phyloP scores from a whole-genome alignment of 805 yeast genomes.

The Candida koratica region DNA sequence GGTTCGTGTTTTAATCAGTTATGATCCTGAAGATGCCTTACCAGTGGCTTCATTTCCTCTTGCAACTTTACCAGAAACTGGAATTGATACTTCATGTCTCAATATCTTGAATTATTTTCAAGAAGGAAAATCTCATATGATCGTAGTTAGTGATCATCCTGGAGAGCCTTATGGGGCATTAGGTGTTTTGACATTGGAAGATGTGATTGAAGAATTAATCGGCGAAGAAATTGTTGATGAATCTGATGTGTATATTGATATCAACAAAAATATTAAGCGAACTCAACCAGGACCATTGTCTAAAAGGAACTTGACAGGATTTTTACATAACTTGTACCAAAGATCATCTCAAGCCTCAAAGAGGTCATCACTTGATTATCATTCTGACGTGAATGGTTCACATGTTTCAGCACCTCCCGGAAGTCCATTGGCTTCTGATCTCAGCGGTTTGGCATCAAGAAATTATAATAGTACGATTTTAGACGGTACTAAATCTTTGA shows the following conservation, averaged over 20 bases:
- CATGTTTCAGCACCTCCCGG: slow-evolving; percentile 3
- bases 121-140: slow-evolving; percentile 97
- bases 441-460: neutral
- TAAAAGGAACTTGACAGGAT: slow-evolving; percentile 64
- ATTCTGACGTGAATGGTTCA: slow-evolving; percentile 5
- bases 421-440: neutral
- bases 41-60: slow-evolving; percentile 92
- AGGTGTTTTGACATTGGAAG: slow-evolving; percentile 92
- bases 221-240: slow-evolving; percentile 98
- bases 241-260: slow-evolving; percentile 88
- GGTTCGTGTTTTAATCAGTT: slow-evolving; percentile 86
- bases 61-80: slow-evolving; percentile 94
- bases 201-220: slow-evolving; percentile 95
- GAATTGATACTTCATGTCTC: slow-evolving; percentile 85
- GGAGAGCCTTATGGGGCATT: slow-evolving; percentile 80
- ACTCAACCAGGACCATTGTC: slow-evolving; percentile 71
- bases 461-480: slow-evolving; percentile 10
- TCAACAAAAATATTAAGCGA: slow-evolving; percentile 80
- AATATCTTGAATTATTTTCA: slow-evolving; percentile 94
- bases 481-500: slow-evolving; percentile 30
- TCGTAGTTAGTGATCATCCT: slow-evolving; percentile 80
- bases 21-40: slow-evolving; percentile 93
- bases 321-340: slow-evolving; percentile 57
- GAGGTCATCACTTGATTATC: slow-evolving; percentile 39
- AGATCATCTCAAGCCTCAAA: slow-evolving; percentile 31